Conservation (phyloP, 2,329 filamentous ascomycete genomes). For the Myriangium duriaei region DNA sequence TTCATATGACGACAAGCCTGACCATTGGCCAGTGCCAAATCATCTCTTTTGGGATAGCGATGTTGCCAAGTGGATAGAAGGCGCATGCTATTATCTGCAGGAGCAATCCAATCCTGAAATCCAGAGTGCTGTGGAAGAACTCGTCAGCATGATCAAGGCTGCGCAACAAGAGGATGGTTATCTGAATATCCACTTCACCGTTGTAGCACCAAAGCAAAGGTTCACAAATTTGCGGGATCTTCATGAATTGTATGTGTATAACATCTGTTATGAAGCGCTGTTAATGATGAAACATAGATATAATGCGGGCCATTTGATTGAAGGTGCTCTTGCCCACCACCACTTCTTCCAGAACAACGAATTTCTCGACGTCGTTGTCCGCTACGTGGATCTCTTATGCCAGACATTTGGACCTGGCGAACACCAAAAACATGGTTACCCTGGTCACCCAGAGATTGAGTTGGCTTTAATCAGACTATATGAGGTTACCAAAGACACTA, state of each 20-base stretch:
- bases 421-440: conserved; percentile 44
- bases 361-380: conserved; percentile 40
- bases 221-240: conserved; percentile 49
- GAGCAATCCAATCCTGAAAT: conserved; percentile 33
- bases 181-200: conserved; percentile 50
- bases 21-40: conserved; percentile 44
- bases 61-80: conserved; percentile 51
- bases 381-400: conserved; percentile 42
- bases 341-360: conserved; percentile 39
- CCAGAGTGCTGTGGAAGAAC: conserved; percentile 39
- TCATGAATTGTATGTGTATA: conserved; percentile 51
- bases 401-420: conserved; percentile 39
- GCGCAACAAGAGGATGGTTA: conserved; percentile 51
- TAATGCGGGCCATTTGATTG: conserved; percentile 50
- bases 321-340: conserved; percentile 46
- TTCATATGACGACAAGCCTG: conserved; percentile 37
- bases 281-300: no score
- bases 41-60: conserved; percentile 44
- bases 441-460: conserved; percentile 47
- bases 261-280: neutral
- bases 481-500: conserved; percentile 26
- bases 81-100: conserved; percentile 44
- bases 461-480: conserved; percentile 37
- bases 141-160: conserved; percentile 44
- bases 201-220: conserved; percentile 42